These are phyloP conservation scores for Exophiala bonariae DNA, from an alignment of 2,329 filamentous ascomycete species.

Conservation along the genomic window DNA sequence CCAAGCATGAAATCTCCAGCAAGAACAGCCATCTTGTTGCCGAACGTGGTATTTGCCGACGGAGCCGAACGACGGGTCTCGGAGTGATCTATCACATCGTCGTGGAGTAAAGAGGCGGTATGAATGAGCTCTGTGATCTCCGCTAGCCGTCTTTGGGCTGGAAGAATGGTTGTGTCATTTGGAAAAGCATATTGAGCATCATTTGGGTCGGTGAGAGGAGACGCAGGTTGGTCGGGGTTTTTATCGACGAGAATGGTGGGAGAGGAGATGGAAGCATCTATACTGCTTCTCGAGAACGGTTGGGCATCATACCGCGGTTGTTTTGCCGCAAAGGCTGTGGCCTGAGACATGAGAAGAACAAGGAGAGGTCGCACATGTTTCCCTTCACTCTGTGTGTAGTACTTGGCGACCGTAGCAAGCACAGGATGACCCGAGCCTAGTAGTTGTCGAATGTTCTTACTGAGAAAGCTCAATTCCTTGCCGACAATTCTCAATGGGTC, in stretches of 20 bases:
- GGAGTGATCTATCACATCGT: conserved; percentile 97
- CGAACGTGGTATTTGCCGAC: conserved; percentile 91
- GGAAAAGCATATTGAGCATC: conserved; percentile 41
- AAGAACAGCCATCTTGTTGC: conserved; percentile 98
- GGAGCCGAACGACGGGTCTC: conserved; percentile 78
- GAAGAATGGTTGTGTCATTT: conserved; percentile 67
- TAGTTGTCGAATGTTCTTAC: conserved; percentile 89
- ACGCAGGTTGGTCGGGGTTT: conserved; percentile 67
- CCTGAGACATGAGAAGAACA: conserved; percentile 93
- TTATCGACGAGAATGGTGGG: conserved; percentile 70
- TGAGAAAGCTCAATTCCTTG: conserved; percentile 95
- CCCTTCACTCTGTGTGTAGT: conserved; percentile 94
- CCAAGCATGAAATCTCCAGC: conserved; percentile 96
- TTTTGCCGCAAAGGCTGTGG: conserved; percentile 78
- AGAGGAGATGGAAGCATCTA: conserved; percentile 63
- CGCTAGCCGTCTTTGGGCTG: conserved; percentile 86
- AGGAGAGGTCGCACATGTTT: conserved; percentile 95
- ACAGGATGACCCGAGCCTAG: conserved; percentile 92
- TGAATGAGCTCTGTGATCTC: conserved; percentile 98
- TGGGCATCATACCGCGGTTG: conserved; percentile 41
- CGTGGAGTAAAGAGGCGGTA: conserved; percentile 91
- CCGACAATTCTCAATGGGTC: conserved; percentile 88
- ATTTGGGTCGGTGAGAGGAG: conserved; percentile 54
- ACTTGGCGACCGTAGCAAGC: conserved; percentile 92
- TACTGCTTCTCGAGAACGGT: conserved; percentile 36